Conservation (phyloP, 805 yeast species). For the Candida maris region DNA sequence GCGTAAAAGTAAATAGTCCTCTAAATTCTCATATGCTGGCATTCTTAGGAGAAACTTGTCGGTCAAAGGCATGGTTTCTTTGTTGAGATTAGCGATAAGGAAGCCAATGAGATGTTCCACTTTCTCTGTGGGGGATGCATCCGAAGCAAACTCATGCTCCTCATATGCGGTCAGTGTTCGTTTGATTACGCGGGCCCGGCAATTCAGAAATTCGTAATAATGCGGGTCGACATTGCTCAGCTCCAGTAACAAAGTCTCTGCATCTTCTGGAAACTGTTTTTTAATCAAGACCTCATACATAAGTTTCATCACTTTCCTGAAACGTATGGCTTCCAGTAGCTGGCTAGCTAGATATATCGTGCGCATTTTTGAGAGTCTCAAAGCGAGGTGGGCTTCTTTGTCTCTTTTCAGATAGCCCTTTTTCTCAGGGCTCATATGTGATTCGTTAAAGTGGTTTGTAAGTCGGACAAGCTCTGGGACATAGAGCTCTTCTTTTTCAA, state of each 20-base stretch:
- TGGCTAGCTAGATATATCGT: conserved; percentile 18
- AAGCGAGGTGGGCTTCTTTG: conserved; percentile 2
- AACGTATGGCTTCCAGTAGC: conserved; percentile 16
- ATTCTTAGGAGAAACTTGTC: conserved; percentile 2
- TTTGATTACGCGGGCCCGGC: conserved; percentile 9
- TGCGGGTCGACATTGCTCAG: conserved; percentile 21
- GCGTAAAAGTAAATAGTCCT: conserved; percentile 7
- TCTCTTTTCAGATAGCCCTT: not conserved
- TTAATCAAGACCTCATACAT: conserved; percentile 1
- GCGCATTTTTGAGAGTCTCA: conserved; percentile 11
- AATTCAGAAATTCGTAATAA: conserved; percentile 18
- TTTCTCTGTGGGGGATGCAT: conserved; percentile 2
- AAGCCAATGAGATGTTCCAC: conserved; percentile 3
- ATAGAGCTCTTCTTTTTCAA: conserved; percentile 4
- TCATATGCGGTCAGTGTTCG: conserved; percentile 3
- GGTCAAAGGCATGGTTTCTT: conserved; percentile 6
- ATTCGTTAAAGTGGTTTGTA: conserved; percentile 15
- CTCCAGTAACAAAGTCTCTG: conserved; percentile 15
- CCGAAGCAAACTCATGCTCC: conserved; percentile 4
- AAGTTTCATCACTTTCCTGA: conserved; percentile 6
- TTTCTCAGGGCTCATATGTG: not conserved
- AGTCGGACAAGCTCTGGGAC: conserved; percentile 21
- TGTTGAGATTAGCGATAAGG: conserved; percentile 3
- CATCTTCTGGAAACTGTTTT: conserved; percentile 5
- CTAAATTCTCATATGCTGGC: conserved; percentile 3